These are phyloP conservation scores for Grigorovia yakushimaensis DNA, from an alignment of 805 yeast species.

Conservation along the genomic window DNA sequence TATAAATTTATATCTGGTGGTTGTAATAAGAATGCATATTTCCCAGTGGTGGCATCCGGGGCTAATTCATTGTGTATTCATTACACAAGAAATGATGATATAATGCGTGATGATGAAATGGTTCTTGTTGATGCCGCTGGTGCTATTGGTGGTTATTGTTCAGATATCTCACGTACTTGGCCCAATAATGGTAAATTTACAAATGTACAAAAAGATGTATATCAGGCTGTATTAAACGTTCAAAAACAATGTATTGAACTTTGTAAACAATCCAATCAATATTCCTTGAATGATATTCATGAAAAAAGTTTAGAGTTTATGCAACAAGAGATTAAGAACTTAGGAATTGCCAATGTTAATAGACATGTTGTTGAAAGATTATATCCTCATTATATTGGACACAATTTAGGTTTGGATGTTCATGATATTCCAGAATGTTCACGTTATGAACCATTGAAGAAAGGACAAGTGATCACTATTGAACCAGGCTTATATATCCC, in stretches of 20 bases:
- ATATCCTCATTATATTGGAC: conserved; percentile 95
- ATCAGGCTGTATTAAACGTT: conserved; percentile 79
- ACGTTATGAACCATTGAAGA: conserved; percentile 41
- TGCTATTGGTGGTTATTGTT: conserved; percentile 82
- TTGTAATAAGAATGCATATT: conserved; percentile 80
- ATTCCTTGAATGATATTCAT: conserved; percentile 68
- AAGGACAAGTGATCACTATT: conserved; percentile 81
- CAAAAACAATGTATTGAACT: conserved; percentile 66
- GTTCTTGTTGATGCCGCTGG: conserved; percentile 96
- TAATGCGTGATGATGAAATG: conserved; percentile 64
- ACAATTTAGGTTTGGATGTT: conserved; percentile 85
- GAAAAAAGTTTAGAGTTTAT: conserved; percentile 51
- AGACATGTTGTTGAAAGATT: conserved; percentile 44
- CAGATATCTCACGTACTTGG: conserved; percentile 96
- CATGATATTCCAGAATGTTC: conserved; percentile 69
- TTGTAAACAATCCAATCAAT: conserved; percentile 45
- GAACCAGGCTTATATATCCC: conserved; percentile 97
- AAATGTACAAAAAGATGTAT: conserved; percentile 72
- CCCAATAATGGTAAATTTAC: conserved; percentile 72
- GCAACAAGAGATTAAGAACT: conserved; percentile 54
- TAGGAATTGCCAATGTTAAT: conserved; percentile 52
- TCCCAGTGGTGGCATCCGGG: conserved; percentile 96
- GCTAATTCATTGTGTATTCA: conserved; percentile 83
- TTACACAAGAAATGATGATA: conserved; percentile 85
- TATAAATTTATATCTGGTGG: conserved; percentile 79